Evolutionary conservation across 2,329 filamentous ascomycete genomes (phyloP), one percentile per base, ranked within the genome.

Genomic region (Aspergillus fumigatus): DNA sequence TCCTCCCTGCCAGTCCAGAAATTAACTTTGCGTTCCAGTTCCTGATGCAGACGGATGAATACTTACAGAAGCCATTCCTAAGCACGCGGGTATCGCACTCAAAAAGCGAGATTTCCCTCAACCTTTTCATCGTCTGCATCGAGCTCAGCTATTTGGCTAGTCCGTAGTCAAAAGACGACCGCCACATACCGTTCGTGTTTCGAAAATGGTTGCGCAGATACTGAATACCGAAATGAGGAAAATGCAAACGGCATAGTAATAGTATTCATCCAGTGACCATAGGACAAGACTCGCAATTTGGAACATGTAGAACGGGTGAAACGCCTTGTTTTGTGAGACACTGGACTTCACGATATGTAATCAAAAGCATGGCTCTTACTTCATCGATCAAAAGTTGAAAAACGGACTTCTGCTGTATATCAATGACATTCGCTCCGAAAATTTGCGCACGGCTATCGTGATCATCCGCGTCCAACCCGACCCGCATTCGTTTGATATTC

Each of bases 291-390:
- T 97, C 50, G 92, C 93, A 66, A 97, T 88, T 75, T 99, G 94
- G 70, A 99, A 99, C 55, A 99, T 88, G 72, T 99, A 99, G 72
- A 99, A 99, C 0, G 94, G 95, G 70, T 99, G 94, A 67, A 99
- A 92, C 21, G 90, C 92, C 84, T 90, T 60, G 19, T 32, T 10
- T 40, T 43, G 47, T 67, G 50, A 64, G 59, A 49, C 52, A 29
- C 29, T 35, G 26, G 25, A 51, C 21, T 41, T 27, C 10, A 47
- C 6, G 14, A n/a, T 9, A 40, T 40, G 23, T 26, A 50, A 48
- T 29, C 17, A 11, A 45, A 41, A 25, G 3, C 1, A 51, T 49
- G 27, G 55, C 23, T 67, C 74, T 62, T 71, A 90, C 88, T 78
- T 99, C 94, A 65, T 99, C 93, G 21, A 96, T 81, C 14, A 99